Evolutionary conservation across 2,329 filamentous ascomycete species (phyloP), one percentile per base, ranked within the genome.

Genomic region (Cryphonectria naterciae): DNA sequence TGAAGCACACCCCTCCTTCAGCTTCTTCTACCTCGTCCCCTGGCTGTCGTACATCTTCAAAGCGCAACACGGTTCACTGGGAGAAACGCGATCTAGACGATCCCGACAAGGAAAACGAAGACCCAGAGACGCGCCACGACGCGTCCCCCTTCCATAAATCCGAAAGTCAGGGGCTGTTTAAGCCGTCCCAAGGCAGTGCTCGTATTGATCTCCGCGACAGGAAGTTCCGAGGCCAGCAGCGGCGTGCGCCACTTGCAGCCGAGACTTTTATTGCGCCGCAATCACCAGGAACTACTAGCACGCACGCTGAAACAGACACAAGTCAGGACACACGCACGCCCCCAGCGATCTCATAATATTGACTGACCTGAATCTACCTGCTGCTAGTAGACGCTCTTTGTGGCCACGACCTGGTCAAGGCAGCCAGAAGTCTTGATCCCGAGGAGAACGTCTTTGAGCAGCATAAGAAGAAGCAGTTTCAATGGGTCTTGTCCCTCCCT

Each of bases 401-500:
- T 35, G 64, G 35, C 22, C 71, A 73, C 71, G 69, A 66, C 46
- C 60, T 73, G 28, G 71, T 73, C 46, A 70, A 67, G 49, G 71
- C 71, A 15, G 71, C 71, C 41, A 66, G 71, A 46, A 63, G 60
- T n/a, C 56, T 71, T 49, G 63, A 68, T 64, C 62, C 72, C 74
- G 75, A 72, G 68, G 72, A 74, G 54, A 74, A 79, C 62, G 81
- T 83, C 69, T 78, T 84, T 65, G 76, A 78, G 66, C 82, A 79
- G 73, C 84, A 86, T 76, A 77, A 82, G 73, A 80, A 81, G 79
- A 83, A 83, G 81, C 80, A 85, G 77, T 87, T 85, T 75, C 83
- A 87, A 75, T 87, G 83, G 80, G 76, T 87, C 69, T 76, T 87
- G 52, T 81, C 81, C 35, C 79, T 83, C 72, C 79, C 81, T 62